Evolutionary conservation across 306 rosid genomes (phyloP).

Genomic region (Citrullus amarus): DNA sequence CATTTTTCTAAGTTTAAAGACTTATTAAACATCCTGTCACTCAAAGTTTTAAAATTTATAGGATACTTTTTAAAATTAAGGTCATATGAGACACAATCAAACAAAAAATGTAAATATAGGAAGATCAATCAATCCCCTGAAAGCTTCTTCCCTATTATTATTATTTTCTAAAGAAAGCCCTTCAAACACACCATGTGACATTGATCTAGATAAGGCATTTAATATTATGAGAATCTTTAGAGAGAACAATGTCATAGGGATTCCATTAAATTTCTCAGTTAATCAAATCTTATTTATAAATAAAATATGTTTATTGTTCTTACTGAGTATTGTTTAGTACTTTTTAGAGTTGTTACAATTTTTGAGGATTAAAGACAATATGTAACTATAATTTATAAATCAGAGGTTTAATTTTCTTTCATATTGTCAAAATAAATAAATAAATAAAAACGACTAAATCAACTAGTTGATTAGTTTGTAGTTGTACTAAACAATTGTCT

Average conservation of each 20-base stretch:
- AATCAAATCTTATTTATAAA: neutral
- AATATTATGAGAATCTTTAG: constrained; percentile 2
- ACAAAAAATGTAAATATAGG: no score
- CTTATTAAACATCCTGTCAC: no score
- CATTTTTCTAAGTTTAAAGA: no score
- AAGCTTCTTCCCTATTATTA: neutral
- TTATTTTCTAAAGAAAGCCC: neutral
- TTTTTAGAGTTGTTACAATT: neutral
- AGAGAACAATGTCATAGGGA: neutral
- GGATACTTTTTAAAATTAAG: no score
- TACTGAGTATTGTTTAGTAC: neutral
- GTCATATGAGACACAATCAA: no score
- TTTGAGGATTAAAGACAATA: neutral
- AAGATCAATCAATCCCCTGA: neutral
- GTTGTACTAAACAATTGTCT: no score
- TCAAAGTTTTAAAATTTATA: no score
- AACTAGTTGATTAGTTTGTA: no score
- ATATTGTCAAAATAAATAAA: no score
- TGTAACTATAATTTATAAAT: neutral
- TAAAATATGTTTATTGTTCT: neutral
- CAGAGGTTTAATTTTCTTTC: no score
- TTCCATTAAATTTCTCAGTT: neutral
- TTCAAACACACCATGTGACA: constrained; percentile 5
- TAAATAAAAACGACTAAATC: no score
- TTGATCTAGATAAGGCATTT: neutral